Conservation (phyloP, 139 green algal species). For the Picochlorum sp. region DNA sequence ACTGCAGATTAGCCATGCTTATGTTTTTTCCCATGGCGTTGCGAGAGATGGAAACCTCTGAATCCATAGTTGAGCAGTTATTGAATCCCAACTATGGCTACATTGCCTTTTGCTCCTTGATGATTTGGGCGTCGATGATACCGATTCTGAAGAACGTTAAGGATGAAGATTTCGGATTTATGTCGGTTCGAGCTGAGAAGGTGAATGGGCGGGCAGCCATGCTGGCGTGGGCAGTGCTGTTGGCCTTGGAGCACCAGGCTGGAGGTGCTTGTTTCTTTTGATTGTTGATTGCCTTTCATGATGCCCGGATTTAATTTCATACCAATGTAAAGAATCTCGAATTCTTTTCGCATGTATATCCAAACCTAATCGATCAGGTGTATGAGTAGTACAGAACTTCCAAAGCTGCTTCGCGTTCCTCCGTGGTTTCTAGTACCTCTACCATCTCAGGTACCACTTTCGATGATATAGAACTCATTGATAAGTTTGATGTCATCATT, state of each 20-base stretch:
- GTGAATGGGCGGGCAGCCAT: conserved; percentile 69
- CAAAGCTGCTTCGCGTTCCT: too few relatives aligned
- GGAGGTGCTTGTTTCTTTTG: conserved; percentile 51
- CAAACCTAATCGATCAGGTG: too few relatives aligned
- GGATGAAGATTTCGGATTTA: conserved; percentile 57
- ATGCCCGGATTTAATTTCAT: background rate
- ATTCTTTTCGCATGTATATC: background rate
- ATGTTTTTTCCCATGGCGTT: conserved; percentile 46
- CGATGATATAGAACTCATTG: too few relatives aligned
- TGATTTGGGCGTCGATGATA: conserved; percentile 55
- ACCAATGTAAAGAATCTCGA: background rate
- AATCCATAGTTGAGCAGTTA: conserved; percentile 43
- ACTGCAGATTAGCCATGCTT: conserved; percentile 69
- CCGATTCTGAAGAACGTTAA: conserved; percentile 61
- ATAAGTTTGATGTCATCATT: too few relatives aligned
- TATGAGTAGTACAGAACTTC: too few relatives aligned
- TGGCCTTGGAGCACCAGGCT: conserved; percentile 43
- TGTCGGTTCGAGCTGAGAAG: conserved; percentile 63
- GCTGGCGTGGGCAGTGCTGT: conserved; percentile 48
- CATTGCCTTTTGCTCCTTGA: conserved; percentile 12
- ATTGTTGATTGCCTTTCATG: background rate
- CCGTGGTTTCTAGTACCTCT: too few relatives aligned
- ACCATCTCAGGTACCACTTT: too few relatives aligned
- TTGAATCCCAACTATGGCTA: conserved; percentile 4
- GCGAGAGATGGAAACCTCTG: conserved; percentile 39